phyloP scores from a whole-genome alignment of 176 grass and related monocot genomes.

The Bonia amplexicaulis region DNA sequence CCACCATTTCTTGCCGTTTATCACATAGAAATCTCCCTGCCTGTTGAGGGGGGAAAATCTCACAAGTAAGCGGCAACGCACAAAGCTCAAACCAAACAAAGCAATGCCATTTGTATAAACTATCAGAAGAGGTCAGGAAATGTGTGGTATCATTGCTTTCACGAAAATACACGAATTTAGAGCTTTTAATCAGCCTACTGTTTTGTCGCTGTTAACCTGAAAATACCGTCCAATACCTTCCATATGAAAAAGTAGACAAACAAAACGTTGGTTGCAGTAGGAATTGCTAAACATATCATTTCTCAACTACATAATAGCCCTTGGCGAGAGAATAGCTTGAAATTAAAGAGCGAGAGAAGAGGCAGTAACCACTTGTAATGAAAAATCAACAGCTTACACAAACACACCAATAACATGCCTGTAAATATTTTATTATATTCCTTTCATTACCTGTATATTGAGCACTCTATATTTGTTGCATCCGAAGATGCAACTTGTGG shows the following conservation, averaged over 20 bases:
- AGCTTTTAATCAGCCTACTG: background rate
- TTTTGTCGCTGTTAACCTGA: background rate
- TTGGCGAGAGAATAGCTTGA: background rate
- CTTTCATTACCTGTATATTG: constrained; percentile 69
- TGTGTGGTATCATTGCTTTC: background rate
- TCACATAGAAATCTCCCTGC: constrained; percentile 83
- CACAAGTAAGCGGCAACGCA: background rate
- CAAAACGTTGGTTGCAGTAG: background rate
- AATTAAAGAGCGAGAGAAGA: background rate
- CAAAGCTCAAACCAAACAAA: background rate
- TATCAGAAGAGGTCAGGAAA: background rate
- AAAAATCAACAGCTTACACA: constrained; percentile 9
- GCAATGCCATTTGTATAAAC: background rate
- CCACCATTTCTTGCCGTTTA: constrained; percentile 95
- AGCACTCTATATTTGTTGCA: constrained; percentile 96
- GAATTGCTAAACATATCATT: background rate
- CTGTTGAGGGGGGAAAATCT: constrained; percentile 4
- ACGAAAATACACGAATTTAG: background rate
- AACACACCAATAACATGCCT: background rate
- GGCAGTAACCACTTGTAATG: background rate
- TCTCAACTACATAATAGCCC: background rate
- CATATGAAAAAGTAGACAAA: background rate
- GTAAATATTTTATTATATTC: constrained; percentile 17
- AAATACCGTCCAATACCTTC: background rate
- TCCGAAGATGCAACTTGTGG: constrained; percentile 99